These are phyloP conservation scores for Globisporangium sylvaticum DNA, from an alignment of 352 stramenopile species.

Conservation along the genomic window DNA sequence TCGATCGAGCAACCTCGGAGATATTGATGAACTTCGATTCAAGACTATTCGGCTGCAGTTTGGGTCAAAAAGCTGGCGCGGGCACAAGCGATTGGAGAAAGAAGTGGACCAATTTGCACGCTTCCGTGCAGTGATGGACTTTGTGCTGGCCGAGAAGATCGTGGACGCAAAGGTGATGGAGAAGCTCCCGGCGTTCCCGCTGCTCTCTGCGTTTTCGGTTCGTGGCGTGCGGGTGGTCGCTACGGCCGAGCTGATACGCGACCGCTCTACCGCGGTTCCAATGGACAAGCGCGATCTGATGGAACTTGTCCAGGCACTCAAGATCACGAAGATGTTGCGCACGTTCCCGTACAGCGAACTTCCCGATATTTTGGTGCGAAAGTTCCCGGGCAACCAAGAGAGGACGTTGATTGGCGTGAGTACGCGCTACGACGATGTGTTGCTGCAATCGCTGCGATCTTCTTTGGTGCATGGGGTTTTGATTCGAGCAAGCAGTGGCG, in stretches of 20 bases:
- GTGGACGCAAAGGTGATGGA: constrained; percentile 30
- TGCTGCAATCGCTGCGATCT: constrained; percentile 60
- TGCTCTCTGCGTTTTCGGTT: constrained; percentile 58
- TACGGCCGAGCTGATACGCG: constrained; percentile 37
- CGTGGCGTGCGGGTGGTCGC: constrained; percentile 51
- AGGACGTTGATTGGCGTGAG: constrained; percentile 38
- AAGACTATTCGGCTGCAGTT: constrained; percentile 62
- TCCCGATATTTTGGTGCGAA: constrained; percentile 47
- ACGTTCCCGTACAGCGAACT: constrained; percentile 67
- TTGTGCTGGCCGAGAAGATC: constrained; percentile 35
- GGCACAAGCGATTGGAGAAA: constrained; percentile 59
- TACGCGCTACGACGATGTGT: constrained; percentile 57
- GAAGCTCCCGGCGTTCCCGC: constrained; percentile 47
- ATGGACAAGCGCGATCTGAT: constrained; percentile 49
- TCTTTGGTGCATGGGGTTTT: constrained; percentile 54
- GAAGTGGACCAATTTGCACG: constrained; percentile 40
- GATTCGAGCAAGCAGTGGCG: constrained; percentile 27
- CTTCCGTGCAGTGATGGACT: constrained; percentile 54
- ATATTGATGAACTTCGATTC: constrained; percentile 56
- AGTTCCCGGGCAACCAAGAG: constrained; percentile 34
- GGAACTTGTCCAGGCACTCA: constrained; percentile 39
- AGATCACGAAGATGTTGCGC: constrained; percentile 45
- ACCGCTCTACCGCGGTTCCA: constrained; percentile 33
- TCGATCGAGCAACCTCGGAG: constrained; percentile 16
- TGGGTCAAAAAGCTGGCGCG: constrained; percentile 60